Evolutionary conservation across 177 flowering plant genomes (phyloP), one percentile per base, ranked within the genome.

Genomic region (Vitis hybrid): DNA sequence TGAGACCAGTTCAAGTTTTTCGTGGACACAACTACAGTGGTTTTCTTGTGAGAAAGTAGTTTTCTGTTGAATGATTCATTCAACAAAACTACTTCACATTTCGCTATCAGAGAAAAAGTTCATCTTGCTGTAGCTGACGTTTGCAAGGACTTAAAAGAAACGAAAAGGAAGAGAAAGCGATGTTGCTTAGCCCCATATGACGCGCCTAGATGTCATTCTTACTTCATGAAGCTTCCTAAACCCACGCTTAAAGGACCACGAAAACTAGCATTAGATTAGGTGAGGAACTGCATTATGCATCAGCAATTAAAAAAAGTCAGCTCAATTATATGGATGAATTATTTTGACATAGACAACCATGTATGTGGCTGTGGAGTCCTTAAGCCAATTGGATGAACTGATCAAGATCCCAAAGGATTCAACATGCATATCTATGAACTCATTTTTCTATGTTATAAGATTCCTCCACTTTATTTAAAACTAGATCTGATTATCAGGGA

Each of bases 241-340:
- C 57, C n/a, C 57, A 14, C 21, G 7, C n/a, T 52, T 55, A 5
- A 39, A 39, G 48, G 57, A 55, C 57, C 15, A 15, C 57, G 16
- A 55, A 52, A 55, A 55, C 57, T 55, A 13, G 57, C 56, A 14
- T 6, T 53, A 15, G 14, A 51, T 51, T 51, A 51, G 55, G 55
- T 51, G 55, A 51, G 55, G 55, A 9, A 51, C 45, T 4, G 45
- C 45, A 39, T 51, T 53, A 18, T 14, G 49, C 8, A 21, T 22
- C 48, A 61, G 8, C 33, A 21, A 61, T 2, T 61, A 51, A 71
- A 65, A 69, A 64, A 68, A 70, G 45, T 39, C 45, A 62, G 21
- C 60, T 63, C 67, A 71, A 71, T 71, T 71, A 71, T 58, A 57
- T 45, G 45, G 69, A 61, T 57, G 48, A 61, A 66, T 53, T 29